A percentile compares a stretch with the other conserved stretches of the same genome.
Evolutionary conservation across 352 stramenopile species (phyloP).

Genomic region (Albugo candida): DNA sequence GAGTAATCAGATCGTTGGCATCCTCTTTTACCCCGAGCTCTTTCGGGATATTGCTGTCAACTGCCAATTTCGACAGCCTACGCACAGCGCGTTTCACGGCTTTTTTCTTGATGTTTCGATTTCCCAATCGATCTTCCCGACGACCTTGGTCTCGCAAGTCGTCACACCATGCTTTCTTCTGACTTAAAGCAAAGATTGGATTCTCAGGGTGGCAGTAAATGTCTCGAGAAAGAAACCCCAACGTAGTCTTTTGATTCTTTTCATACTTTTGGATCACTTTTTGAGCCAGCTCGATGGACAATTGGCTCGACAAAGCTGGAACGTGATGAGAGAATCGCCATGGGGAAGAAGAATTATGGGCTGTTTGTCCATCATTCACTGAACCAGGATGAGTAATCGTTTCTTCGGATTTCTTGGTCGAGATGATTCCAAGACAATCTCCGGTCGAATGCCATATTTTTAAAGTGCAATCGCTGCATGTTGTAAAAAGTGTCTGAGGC

Average conservation of each 20-base stretch:
- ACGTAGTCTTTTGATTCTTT: slow-evolving; percentile 13
- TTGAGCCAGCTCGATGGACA: slow-evolving; percentile 15
- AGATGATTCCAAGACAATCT: slow-evolving; percentile 28
- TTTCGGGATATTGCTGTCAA: slow-evolving; percentile 12
- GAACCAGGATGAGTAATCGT: background rate
- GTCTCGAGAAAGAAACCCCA: too few relatives aligned
- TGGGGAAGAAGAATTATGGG: slow-evolving; percentile 4
- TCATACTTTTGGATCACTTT: slow-evolving; percentile 24
- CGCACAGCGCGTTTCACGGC: too few relatives aligned
- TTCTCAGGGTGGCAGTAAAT: too few relatives aligned
- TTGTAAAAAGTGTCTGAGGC: slow-evolving; percentile 25
- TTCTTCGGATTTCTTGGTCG: slow-evolving; percentile 8
- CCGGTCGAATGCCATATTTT: slow-evolving; percentile 26
- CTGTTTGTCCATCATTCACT: slow-evolving; percentile 3
- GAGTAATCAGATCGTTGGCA: slow-evolving; percentile 17
- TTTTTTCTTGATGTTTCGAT: too few relatives aligned
- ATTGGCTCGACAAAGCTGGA: slow-evolving; percentile 13
- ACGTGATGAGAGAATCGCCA: slow-evolving; percentile 36
- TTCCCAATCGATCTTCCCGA: too few relatives aligned
- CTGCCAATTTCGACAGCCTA: too few relatives aligned
- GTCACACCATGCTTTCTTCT: too few relatives aligned
- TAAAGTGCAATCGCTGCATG: slow-evolving; percentile 19
- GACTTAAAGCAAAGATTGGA: too few relatives aligned
- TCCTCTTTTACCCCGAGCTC: slow-evolving; percentile 26
- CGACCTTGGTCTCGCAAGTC: too few relatives aligned